These are phyloP conservation scores for Pinus tabuliformis DNA, from an alignment of 75 land plant genomes.

Conservation along the genomic window DNA sequence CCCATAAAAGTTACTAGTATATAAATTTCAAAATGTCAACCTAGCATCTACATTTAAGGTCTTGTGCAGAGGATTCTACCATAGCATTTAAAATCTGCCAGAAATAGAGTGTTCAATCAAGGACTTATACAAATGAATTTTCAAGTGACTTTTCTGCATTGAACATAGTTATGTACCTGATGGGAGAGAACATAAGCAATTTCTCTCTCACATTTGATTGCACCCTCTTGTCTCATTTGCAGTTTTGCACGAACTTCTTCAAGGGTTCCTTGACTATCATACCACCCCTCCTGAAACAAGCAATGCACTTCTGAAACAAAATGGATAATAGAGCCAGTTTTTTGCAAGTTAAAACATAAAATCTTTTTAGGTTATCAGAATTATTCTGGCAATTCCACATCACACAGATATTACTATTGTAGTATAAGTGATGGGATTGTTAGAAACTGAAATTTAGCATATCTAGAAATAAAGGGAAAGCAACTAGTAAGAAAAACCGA, in stretches of 20 bases:
- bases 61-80: background rate
- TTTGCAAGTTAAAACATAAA: background rate
- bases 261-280: conserved; percentile 66
- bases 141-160: background rate
- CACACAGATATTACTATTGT: too few species aligned
- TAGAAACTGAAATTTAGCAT: too few species aligned
- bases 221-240: conserved; percentile 77
- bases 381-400: too few species aligned
- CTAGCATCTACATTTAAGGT: background rate
- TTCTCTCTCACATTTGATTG: conserved; percentile 75
- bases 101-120: background rate
- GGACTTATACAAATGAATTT: background rate
- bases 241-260: conserved; percentile 62
- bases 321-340: background rate
- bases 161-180: conserved; percentile 33
- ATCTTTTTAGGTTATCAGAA: too few species aligned
- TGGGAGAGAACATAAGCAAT: conserved; percentile 74
- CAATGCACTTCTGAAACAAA: background rate
- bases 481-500: too few species aligned
- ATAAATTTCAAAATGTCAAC: background rate
- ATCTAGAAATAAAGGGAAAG: too few species aligned
- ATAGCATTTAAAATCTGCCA: too few species aligned
- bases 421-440: too few species aligned
- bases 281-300: conserved; percentile 66
- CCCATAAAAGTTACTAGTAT: background rate